Percentiles rank a stretch among this genome's conserved stretches.
These are phyloP conservation scores for Allium sativum DNA, from an alignment of 106 monocot species.

Conservation along the genomic window DNA sequence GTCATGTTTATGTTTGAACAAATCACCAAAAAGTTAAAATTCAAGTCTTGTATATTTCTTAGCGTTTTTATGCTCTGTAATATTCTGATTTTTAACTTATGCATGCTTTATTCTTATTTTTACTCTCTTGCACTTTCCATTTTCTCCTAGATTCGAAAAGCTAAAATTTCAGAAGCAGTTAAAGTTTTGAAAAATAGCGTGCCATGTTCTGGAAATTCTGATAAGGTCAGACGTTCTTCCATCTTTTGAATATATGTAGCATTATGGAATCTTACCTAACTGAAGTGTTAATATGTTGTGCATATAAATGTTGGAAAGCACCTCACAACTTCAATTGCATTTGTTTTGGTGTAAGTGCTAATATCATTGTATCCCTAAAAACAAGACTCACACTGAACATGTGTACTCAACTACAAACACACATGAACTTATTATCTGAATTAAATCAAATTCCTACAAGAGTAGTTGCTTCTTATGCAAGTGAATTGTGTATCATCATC, in stretches of 20 bases:
- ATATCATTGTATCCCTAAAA: no score
- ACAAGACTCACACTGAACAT: no score
- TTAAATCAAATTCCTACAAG: no score
- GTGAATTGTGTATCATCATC: no score
- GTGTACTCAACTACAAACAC: no score
- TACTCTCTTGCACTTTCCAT: not conserved
- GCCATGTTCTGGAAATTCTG: conserved; percentile 21
- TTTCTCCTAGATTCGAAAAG: conserved; percentile 22
- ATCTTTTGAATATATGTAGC: not conserved
- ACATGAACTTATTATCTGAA: no score
- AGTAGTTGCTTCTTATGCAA: no score
- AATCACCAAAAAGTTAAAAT: not conserved
- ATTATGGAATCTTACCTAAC: not conserved
- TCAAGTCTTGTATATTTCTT: not conserved
- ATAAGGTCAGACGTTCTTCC: conserved; percentile 15
- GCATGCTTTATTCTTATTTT: not conserved
- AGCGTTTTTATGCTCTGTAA: not conserved
- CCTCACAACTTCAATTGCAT: not conserved
- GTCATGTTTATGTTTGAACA: not conserved
- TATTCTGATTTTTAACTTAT: not conserved
- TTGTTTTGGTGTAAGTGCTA: not conserved
- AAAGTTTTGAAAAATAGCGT: conserved; percentile 28
- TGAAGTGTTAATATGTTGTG: not conserved
- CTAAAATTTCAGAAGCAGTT: conserved; percentile 32
- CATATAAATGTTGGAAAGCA: not conserved